Evolutionary conservation across 2,329 filamentous ascomycete genomes (phyloP), one percentile per base, ranked within the genome.

Genomic region (Colletotrichum tropicicola): DNA sequence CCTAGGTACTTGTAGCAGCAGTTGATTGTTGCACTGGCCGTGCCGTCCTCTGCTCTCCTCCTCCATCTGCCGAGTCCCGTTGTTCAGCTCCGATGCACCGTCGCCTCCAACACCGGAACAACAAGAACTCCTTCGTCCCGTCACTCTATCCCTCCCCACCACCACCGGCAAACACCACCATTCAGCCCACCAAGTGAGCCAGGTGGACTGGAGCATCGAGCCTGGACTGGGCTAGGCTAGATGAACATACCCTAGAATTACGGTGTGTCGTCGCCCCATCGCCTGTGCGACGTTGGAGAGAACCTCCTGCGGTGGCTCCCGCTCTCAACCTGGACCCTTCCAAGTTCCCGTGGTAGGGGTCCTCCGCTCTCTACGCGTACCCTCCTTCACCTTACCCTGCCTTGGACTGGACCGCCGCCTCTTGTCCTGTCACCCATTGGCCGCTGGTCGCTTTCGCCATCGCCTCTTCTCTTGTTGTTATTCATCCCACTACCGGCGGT

Each of bases 211-310:
- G 56, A 44, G 15, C 19, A 60, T 54, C 47, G 60, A 27, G 60
- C 27, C 63, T 63, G 51, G 45, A 28, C 52, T 37, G 39, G 27
- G 43, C 63, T 44, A 58, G 52, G 32, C 39, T 47, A 58, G 37
- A 43, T 39, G 30, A 48, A 47, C 45, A 35, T 52, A 39, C 23
- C 39, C 44, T 48, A 57, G 59, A 25, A 64, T 45, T 59, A 32
- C 53, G 25, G 47, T 41, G 58, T 48, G 52, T 63, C 53, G 62
- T 63, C 57, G 62, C 65, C 65, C 65, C 65, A 66, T 67, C 53
- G 47, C 56, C 43, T 67, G 62, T 67, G 62, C 57, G 65, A 67
- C 65, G 65, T 67, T 66, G 65, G 52, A 66, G 30, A 30, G 45
- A 30, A 43, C 25, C 49, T 49, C 44, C 35, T 45, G 44, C 37